Percentiles rank a stretch among this genome's conserved stretches.
Conservation (phyloP, 2,329 filamentous ascomycete genomes). For the Pezicula radicicola region DNA sequence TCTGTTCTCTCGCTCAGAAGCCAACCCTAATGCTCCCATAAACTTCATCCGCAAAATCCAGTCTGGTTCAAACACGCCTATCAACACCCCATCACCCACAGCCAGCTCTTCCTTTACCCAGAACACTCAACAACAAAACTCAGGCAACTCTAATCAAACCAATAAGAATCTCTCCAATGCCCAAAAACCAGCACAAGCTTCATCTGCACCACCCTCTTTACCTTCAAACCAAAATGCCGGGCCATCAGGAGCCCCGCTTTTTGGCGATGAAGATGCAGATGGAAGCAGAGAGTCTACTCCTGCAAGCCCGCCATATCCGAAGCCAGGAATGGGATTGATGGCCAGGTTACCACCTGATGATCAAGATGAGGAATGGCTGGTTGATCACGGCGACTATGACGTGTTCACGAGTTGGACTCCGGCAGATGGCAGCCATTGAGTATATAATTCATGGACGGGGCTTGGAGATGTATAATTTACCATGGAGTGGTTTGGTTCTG, state of each 20-base stretch:
- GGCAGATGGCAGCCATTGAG: no score
- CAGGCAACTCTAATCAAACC: no score
- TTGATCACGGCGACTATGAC: constrained; percentile 46
- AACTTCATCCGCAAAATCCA: constrained; percentile 37
- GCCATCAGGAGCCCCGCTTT: constrained; percentile 5
- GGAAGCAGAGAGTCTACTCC: constrained; percentile 43
- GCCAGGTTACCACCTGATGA: constrained; percentile 48
- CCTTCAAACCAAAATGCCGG: background rate
- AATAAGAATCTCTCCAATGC: constrained; percentile 36
- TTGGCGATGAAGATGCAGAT: constrained; percentile 29
- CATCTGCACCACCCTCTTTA: constrained; percentile 20
- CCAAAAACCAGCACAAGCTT: constrained; percentile 13
- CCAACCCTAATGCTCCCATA: constrained; percentile 32
- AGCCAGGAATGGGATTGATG: constrained; percentile 58
- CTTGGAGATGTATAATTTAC: no score
- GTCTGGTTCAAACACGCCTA: constrained; percentile 2
- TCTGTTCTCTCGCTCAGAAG: constrained; percentile 32
- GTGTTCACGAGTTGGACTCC: constrained; percentile 30
- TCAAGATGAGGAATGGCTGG: constrained; percentile 58
- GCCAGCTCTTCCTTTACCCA: constrained; percentile 53
- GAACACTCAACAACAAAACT: constrained; percentile 46
- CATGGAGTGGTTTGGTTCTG: no score
- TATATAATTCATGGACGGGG: no score
- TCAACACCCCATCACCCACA: constrained; percentile 1
- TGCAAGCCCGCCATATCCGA: constrained; percentile 60